These are phyloP conservation scores for Alternaria dauci DNA, from an alignment of 2,329 filamentous ascomycete genomes.

Conservation along the genomic window DNA sequence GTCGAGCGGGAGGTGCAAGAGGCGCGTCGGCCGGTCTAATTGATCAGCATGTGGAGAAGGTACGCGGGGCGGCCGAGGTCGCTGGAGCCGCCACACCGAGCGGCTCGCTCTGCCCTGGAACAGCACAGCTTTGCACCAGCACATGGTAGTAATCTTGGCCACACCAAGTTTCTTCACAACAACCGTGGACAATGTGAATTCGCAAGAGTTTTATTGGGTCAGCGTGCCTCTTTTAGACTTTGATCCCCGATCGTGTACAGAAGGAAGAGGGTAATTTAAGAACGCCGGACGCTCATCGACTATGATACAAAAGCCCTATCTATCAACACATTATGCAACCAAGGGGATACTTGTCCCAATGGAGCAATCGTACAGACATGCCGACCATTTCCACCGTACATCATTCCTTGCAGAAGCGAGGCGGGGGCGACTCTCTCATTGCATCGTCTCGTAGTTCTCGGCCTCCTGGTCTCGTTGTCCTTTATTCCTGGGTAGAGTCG, in stretches of 20 bases:
- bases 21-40: slow-evolving; percentile 21
- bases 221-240: slow-evolving; percentile 10
- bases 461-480: not conserved
- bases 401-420: not conserved
- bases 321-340: slow-evolving; percentile 37
- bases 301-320: slow-evolving; percentile 39
- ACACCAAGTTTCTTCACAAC: not conserved
- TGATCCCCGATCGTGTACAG: slow-evolving; percentile 23
- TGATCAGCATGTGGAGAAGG: slow-evolving; percentile 34
- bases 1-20: slow-evolving; percentile 4
- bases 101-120: slow-evolving; percentile 5
- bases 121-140: not conserved
- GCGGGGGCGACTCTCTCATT: not conserved
- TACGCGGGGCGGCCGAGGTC: slow-evolving; percentile 29
- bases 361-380: slow-evolving; percentile 15
- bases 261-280: slow-evolving; percentile 32
- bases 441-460: not conserved
- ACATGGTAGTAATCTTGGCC: not conserved
- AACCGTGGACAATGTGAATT: not conserved
- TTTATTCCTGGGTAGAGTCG: slow-evolving; percentile 28
- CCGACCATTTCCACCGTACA: slow-evolving; percentile 4
- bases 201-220: slow-evolving; percentile 18
- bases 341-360: slow-evolving; percentile 28
- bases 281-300: slow-evolving; percentile 40
- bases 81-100: slow-evolving; percentile 16